Percentiles rank a stretch among this genome's conserved stretches.
These are phyloP conservation scores for Pyrus bretschneideri DNA, from an alignment of 306 rosid species.

Conservation along the genomic window DNA sequence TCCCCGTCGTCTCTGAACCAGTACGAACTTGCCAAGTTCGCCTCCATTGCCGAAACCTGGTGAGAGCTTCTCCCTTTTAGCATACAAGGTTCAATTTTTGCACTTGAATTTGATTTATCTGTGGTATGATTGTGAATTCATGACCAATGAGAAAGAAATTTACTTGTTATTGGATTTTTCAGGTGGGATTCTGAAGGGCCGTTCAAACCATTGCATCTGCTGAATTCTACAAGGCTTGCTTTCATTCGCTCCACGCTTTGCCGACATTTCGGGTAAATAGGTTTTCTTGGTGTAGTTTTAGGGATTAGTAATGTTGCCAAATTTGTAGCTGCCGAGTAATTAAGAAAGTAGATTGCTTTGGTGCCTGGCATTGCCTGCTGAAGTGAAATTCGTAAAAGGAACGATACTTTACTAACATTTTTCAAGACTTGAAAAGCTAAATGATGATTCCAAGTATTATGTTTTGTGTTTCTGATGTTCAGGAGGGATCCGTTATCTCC, in stretches of 20 bases:
- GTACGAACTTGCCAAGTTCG: slow-evolving; percentile 62
- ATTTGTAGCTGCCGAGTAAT: neutral
- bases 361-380: neutral
- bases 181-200: slow-evolving; percentile 99
- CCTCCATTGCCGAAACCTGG: slow-evolving; percentile 73
- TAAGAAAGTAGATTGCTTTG: neutral
- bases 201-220: slow-evolving; percentile 75
- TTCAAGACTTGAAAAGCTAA: neutral
- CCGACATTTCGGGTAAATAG: slow-evolving; percentile 61
- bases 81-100: neutral
- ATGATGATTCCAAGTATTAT: neutral
- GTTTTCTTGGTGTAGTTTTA: neutral
- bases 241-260: slow-evolving; percentile 80
- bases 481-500: slow-evolving; percentile 71
- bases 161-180: neutral
- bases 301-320: neutral
- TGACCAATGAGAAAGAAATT: neutral
- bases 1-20: slow-evolving; percentile 53
- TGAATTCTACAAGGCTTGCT: slow-evolving; percentile 89
- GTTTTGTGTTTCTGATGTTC: slow-evolving; percentile 22
- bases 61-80: slow-evolving; percentile 2
- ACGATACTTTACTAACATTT: neutral
- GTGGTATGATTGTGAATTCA: neutral
- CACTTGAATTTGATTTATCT: neutral
- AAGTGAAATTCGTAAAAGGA: neutral